Conservation (phyloP, 2,329 filamentous ascomycete species). For the Phaeosphaeriaceae sp. region DNA sequence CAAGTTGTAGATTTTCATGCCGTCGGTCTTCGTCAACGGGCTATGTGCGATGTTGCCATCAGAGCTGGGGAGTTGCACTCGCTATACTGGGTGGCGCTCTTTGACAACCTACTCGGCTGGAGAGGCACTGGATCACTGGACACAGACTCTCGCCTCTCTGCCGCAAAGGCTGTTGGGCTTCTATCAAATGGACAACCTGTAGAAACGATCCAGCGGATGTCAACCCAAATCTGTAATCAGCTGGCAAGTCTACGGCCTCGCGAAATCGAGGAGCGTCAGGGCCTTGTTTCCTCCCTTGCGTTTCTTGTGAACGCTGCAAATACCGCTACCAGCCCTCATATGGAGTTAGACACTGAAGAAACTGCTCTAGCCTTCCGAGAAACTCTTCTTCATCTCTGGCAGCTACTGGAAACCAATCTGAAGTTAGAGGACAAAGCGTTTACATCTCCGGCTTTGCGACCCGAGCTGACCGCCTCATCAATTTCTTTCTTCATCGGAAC, state of each 20-base stretch:
- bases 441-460: slow-evolving; percentile 58
- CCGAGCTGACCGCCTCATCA: slow-evolving; percentile 70
- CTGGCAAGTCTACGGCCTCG: slow-evolving; percentile 59
- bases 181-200: slow-evolving; percentile 54
- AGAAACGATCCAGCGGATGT: slow-evolving; percentile 48
- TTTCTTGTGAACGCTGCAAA: slow-evolving; percentile 23
- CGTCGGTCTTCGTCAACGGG: slow-evolving; percentile 84
- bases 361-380: background rate
- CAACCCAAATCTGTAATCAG: slow-evolving; percentile 50
- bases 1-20: slow-evolving; percentile 93
- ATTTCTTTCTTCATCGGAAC: slow-evolving; percentile 61
- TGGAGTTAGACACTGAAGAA: background rate
- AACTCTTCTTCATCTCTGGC: slow-evolving; percentile 38
- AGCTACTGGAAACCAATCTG: slow-evolving; percentile 37
- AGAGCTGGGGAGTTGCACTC: slow-evolving; percentile 69
- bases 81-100: slow-evolving; percentile 70
- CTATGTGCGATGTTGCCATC: slow-evolving; percentile 77
- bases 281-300: slow-evolving; percentile 64
- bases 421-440: slow-evolving; percentile 49
- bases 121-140: slow-evolving; percentile 85
- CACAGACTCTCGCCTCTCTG: slow-evolving; percentile 71
- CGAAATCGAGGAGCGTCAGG: slow-evolving; percentile 74
- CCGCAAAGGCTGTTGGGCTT: slow-evolving; percentile 72
- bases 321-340: background rate
- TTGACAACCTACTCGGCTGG: slow-evolving; percentile 79